phyloP scores from a whole-genome alignment of 1,284 basidiomycete species.

The Violaceomyces palustris region DNA sequence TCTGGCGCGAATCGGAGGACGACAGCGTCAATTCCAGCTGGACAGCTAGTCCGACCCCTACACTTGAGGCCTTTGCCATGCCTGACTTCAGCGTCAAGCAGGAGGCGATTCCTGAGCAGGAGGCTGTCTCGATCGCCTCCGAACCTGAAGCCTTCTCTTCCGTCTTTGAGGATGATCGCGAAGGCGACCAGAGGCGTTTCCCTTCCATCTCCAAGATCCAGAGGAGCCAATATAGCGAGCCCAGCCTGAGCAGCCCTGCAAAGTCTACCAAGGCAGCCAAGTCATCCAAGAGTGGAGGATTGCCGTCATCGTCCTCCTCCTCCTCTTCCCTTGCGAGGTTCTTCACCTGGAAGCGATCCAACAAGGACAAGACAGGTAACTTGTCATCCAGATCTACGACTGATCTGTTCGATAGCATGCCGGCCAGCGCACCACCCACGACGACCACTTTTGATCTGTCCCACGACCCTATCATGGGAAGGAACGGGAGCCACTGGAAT shows the following conservation, averaged over 20 bases:
- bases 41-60: constrained; percentile 33
- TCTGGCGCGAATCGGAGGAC: no score
- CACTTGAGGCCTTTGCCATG: constrained; percentile 40
- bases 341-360: constrained; percentile 27
- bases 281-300: neutral
- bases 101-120: no score
- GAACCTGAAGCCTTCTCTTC: constrained; percentile 20
- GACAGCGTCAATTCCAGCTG: no score
- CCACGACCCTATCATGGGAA: neutral
- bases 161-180: constrained; percentile 34
- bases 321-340: constrained; percentile 24
- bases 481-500: neutral
- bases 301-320: neutral
- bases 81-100: constrained; percentile 7
- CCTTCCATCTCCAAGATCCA: no score
- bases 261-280: neutral
- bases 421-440: constrained; percentile 35
- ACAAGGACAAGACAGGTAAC: constrained; percentile 25
- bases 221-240: no score
- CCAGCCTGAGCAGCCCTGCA: no score
- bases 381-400: constrained; percentile 14
- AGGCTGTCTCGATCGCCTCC: no score
- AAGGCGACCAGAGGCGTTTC: no score
- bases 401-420: constrained; percentile 16
- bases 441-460: constrained; percentile 25